A percentile compares a stretch with the other conserved stretches of the same genome.
Evolutionary conservation across 129 eudicot species (phyloP).

Genomic region (Centaurea solstitialis): DNA sequence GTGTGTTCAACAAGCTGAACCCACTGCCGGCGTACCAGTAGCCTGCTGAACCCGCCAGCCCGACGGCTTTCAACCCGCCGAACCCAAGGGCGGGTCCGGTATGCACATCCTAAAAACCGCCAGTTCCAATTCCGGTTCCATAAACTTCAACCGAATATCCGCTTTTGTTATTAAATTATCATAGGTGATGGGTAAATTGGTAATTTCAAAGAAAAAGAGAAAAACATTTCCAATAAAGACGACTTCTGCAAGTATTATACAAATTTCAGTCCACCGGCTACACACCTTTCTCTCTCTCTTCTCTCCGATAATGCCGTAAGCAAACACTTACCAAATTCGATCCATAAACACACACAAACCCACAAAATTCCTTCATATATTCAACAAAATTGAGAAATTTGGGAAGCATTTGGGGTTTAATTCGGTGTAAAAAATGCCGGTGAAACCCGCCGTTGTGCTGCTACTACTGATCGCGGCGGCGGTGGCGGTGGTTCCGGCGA

Average conservation of each 20-base stretch:
- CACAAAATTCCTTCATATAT: not conserved
- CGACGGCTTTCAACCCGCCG: too few species aligned
- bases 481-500: constrained; percentile 25
- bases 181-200: too few species aligned
- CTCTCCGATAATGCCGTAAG: constrained; percentile 14
- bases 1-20: too few species aligned
- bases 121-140: too few species aligned
- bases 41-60: too few species aligned
- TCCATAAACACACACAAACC: constrained; percentile 3
- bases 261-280: not conserved
- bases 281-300: not conserved
- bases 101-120: too few species aligned
- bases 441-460: constrained; percentile 40
- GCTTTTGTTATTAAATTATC: too few species aligned
- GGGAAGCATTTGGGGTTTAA: not conserved
- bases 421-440: constrained; percentile 29
- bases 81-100: too few species aligned
- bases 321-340: constrained; percentile 20
- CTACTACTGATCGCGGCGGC: constrained; percentile 19
- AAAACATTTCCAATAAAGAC: constrained; percentile 6
- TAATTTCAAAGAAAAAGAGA: too few species aligned
- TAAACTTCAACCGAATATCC: too few species aligned
- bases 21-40: too few species aligned
- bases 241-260: constrained; percentile 10
- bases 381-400: not conserved